These are phyloP conservation scores for Brachypodium distachyon DNA, from an alignment of 202 grass and related monocot species.

Conservation along the genomic window DNA sequence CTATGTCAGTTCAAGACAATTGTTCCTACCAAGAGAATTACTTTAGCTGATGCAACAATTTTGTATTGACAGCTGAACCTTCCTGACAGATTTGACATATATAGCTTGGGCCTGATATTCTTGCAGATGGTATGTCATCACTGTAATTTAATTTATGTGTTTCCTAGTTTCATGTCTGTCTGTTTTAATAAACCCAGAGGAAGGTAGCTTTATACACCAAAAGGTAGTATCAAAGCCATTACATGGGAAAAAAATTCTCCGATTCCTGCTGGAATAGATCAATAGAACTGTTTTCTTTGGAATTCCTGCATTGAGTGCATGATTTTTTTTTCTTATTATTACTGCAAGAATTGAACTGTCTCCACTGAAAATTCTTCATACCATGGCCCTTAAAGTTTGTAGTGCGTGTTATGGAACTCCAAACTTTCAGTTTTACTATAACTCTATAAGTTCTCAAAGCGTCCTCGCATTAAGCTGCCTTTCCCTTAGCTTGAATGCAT, in stretches of 20 bases:
- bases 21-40: not conserved
- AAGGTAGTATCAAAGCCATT: not conserved
- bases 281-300: not conserved
- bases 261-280: not conserved
- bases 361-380: not conserved
- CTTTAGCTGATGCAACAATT: slow-evolving; percentile 21
- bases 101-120: slow-evolving; percentile 93
- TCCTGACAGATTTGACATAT: slow-evolving; percentile 99
- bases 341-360: not conserved
- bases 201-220: not conserved
- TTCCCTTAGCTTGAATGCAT: not conserved
- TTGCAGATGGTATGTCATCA: slow-evolving; percentile 78
- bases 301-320: not conserved
- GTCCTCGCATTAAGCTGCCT: not conserved
- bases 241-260: not conserved
- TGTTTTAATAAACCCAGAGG: not conserved
- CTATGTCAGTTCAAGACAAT: not conserved
- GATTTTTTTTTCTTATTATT: not conserved
- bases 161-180: not conserved
- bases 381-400: not conserved
- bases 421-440: not conserved
- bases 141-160: not conserved
- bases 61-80: slow-evolving; percentile 77
- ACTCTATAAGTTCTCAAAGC: not conserved
- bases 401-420: not conserved